Evolutionary conservation across 192 early-diverging fungal species (phyloP).

Genomic region (Lobosporangium transversale): DNA sequence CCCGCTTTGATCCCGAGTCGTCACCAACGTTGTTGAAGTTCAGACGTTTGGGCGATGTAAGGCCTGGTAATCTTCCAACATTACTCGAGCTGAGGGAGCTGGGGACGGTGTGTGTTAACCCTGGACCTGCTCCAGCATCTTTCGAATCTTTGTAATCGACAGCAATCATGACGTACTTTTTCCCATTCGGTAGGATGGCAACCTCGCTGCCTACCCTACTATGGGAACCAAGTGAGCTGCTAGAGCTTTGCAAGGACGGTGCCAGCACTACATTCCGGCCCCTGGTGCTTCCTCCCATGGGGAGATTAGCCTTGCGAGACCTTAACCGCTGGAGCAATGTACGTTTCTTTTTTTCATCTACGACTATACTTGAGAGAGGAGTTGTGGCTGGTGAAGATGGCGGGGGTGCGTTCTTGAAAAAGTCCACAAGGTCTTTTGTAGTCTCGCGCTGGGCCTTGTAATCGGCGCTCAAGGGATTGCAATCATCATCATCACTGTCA

Average conservation of each 20-base stretch:
- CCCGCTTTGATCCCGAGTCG: constrained; percentile 4
- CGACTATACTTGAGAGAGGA: constrained; percentile 4
- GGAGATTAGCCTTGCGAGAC: constrained; percentile 10
- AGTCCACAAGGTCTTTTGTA: constrained; percentile 33
- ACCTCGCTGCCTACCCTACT: constrained; percentile 10
- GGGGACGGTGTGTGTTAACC: background rate
- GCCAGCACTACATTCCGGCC: background rate
- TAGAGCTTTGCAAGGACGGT: background rate
- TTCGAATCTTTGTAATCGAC: constrained; percentile 36
- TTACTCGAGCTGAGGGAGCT: background rate
- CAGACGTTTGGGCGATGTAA: constrained; percentile 1
- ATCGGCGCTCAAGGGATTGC: constrained; percentile 19
- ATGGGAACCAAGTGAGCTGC: background rate
- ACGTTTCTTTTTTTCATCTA: constrained; percentile 42
- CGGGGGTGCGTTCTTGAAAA: constrained; percentile 36
- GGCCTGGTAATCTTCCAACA: no score
- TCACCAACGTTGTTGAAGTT: background rate
- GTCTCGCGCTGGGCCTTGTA: constrained; percentile 25
- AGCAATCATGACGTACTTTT: constrained; percentile 51
- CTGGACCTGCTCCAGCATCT: background rate
- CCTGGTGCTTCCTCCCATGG: background rate
- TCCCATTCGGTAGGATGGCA: constrained; percentile 40
- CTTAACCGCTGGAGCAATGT: constrained; percentile 31
- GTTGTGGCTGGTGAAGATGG: constrained; percentile 10
- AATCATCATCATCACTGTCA: constrained; percentile 32